These are phyloP conservation scores for Suhomyces vadensis DNA, from an alignment of 805 yeast genomes.

Conservation along the genomic window DNA sequence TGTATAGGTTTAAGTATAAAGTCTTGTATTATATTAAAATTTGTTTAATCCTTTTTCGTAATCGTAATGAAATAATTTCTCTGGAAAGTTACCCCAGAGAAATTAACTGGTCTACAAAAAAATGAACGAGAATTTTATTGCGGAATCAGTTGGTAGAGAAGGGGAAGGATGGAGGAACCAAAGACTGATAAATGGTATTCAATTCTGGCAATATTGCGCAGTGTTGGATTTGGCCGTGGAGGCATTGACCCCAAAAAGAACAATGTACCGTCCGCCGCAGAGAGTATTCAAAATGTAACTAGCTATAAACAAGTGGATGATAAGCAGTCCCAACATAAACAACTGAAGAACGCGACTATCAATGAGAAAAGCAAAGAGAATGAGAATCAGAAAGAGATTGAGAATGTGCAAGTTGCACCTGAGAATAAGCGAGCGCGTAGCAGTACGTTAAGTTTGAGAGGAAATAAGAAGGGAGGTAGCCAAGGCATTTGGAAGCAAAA, in stretches of 20 bases:
- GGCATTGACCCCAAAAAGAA: not conserved
- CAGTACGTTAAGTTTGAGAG: not conserved
- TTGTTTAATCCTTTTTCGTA: too few relatives aligned
- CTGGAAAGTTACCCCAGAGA: not conserved
- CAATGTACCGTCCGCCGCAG: too few relatives aligned
- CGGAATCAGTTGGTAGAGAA: too few relatives aligned
- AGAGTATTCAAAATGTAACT: not conserved
- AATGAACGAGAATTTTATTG: too few relatives aligned
- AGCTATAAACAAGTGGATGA: not conserved
- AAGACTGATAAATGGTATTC: not conserved
- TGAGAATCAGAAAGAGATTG: not conserved
- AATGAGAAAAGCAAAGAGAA: not conserved
- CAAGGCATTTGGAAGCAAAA: constrained; percentile 1
- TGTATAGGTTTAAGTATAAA: constrained; percentile 5
- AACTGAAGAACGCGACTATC: not conserved
- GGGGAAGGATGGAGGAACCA: constrained; percentile 1
- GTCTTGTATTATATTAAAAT: not conserved
- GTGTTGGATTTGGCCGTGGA: not conserved
- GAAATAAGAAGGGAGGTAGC: not conserved
- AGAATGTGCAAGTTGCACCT: not conserved
- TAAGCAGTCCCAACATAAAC: not conserved
- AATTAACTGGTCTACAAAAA: too few relatives aligned
- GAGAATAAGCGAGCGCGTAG: not conserved
- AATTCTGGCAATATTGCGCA: not conserved
- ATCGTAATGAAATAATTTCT: too few relatives aligned